phyloP scores from a whole-genome alignment of 1,284 basidiomycete species.

The Ustilago vetiveriae region DNA sequence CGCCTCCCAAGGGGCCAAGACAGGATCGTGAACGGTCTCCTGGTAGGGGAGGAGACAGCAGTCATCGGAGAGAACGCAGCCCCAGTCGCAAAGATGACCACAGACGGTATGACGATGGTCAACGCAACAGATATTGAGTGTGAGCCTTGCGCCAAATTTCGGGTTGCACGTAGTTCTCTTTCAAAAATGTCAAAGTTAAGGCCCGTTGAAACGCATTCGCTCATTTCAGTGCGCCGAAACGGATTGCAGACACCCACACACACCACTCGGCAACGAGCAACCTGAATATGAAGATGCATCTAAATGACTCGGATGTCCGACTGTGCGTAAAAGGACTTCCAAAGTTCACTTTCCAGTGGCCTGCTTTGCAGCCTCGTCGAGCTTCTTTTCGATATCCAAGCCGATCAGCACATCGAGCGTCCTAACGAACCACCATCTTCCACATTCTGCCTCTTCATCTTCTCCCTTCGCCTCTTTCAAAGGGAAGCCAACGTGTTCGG shows the following conservation, averaged over 20 bases:
- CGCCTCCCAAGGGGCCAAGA: slow-evolving; percentile 2
- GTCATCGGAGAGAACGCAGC: slow-evolving; percentile 31
- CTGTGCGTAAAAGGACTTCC: too few relatives aligned
- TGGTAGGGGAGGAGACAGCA: background rate
- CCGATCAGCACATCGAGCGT: slow-evolving; percentile 51
- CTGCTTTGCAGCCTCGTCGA: slow-evolving; percentile 36
- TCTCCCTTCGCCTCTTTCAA: slow-evolving; percentile 32
- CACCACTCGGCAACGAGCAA: too few relatives aligned
- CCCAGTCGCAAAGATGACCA: slow-evolving; percentile 12
- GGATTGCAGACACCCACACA: too few relatives aligned
- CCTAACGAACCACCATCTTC: slow-evolving; percentile 42
- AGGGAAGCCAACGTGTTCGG: slow-evolving; percentile 43
- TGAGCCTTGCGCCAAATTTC: background rate
- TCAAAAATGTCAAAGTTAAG: too few relatives aligned
- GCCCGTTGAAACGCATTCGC: too few relatives aligned
- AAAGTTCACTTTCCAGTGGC: slow-evolving; percentile 14
- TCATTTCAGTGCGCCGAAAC: too few relatives aligned
- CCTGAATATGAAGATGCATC: too few relatives aligned
- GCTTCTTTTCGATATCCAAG: slow-evolving; percentile 47
- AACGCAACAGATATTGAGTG: slow-evolving; percentile 25
- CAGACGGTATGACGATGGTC: slow-evolving; percentile 26
- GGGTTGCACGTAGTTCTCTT: too few relatives aligned
- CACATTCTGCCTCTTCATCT: slow-evolving; percentile 38
- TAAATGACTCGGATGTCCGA: too few relatives aligned
- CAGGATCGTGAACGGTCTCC: slow-evolving; percentile 31